Evolutionary conservation across 768 basidiomycete genomes (phyloP).

Genomic region (Hemileccinum impolitum): DNA sequence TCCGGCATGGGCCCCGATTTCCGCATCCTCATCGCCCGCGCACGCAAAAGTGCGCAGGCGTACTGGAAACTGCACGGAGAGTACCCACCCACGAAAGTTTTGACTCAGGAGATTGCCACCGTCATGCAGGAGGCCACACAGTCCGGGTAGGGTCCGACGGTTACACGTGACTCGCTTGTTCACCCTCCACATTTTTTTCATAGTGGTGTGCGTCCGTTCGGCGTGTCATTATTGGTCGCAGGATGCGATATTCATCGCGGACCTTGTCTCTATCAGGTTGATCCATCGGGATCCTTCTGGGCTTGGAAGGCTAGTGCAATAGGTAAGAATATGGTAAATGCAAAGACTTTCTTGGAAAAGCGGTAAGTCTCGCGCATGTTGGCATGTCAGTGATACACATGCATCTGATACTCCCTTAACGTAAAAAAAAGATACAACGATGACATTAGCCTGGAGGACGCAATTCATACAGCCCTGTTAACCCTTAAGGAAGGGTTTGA

Average conservation of each 20-base stretch:
- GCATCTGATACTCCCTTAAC: conserved; percentile 16
- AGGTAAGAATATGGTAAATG: conserved; percentile 99
- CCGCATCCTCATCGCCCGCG: conserved; percentile 88
- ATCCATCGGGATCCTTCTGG: conserved; percentile 99
- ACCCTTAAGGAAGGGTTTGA: conserved; percentile 99
- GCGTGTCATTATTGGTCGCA: conserved; percentile 94
- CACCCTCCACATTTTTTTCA: conserved; percentile 34
- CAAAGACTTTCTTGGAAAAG: conserved; percentile 99
- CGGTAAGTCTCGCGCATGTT: conserved; percentile 54
- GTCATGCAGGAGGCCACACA: conserved; percentile 99
- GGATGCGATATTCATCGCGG: conserved; percentile 96
- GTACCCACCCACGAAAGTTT: conserved; percentile 93
- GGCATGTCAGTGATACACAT: conserved; percentile 17
- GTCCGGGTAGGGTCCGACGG: conserved; percentile 68
- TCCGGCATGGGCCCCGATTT: conserved; percentile 99
- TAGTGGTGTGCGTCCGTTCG: conserved; percentile 98
- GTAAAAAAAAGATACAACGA: conserved; percentile 91
- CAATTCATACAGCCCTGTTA: conserved; percentile 96
- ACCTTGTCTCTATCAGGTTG: conserved; percentile 96
- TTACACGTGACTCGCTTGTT: conserved; percentile 23
- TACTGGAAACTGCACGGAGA: conserved; percentile 99
- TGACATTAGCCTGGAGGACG: conserved; percentile 97
- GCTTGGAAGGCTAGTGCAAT: conserved; percentile 99
- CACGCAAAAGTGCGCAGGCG: conserved; percentile 95
- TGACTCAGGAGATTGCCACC: conserved; percentile 96